A percentile compares a stretch with the other conserved stretches of the same genome.
These are phyloP conservation scores for Monosporascus sp. DNA, from an alignment of 2,329 filamentous ascomycete species.

Conservation along the genomic window DNA sequence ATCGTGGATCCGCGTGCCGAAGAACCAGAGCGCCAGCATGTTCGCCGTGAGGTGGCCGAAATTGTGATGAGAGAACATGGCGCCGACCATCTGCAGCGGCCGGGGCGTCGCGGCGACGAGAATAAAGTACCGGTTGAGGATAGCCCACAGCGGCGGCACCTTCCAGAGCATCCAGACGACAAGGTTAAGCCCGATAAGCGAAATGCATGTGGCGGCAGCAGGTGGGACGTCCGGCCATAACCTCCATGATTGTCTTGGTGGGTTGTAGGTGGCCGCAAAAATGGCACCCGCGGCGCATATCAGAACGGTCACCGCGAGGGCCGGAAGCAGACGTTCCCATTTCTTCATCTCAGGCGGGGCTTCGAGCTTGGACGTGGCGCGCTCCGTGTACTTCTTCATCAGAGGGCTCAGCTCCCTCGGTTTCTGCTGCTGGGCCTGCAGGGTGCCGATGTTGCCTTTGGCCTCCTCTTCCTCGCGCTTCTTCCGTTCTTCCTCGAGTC, in stretches of 20 bases:
- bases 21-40: constrained; percentile 59
- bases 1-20: constrained; percentile 64
- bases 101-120: constrained; percentile 60
- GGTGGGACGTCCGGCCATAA: constrained; percentile 58
- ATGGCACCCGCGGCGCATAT: constrained; percentile 39
- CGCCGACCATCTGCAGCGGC: constrained; percentile 56
- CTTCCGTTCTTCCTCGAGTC: constrained; percentile 36
- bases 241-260: constrained; percentile 41
- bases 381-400: constrained; percentile 37
- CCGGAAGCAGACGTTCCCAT: constrained; percentile 54
- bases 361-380: constrained; percentile 46
- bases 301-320: constrained; percentile 42
- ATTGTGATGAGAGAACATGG: constrained; percentile 65
- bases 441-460: constrained; percentile 33
- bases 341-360: constrained; percentile 45
- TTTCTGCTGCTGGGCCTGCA: constrained; percentile 33
- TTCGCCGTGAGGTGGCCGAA: constrained; percentile 59
- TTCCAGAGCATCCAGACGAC: constrained; percentile 56
- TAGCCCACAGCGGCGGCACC: constrained; percentile 58
- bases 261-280: constrained; percentile 47
- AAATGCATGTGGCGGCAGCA: constrained; percentile 58
- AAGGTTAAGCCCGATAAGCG: constrained; percentile 57
- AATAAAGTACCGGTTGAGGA: constrained; percentile 66
- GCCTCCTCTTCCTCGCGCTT: constrained; percentile 37
- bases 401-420: constrained; percentile 32